Conservation (phyloP, 768 basidiomycete genomes). For the Kwoniella botswanensis region DNA sequence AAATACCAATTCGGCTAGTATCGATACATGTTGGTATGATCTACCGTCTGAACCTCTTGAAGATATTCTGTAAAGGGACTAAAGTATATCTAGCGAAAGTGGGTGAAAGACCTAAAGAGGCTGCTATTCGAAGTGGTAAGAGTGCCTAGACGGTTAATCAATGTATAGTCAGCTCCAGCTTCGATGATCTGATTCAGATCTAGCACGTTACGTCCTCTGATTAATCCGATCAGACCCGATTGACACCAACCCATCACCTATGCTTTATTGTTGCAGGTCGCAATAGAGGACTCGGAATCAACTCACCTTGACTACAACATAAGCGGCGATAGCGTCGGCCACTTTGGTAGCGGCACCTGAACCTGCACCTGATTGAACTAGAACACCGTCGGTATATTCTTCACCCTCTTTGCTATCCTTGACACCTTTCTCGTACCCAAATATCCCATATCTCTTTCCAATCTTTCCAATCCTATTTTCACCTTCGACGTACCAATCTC, state of each 20-base stretch:
- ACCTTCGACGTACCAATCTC: constrained; percentile 77
- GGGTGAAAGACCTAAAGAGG: constrained; percentile 75
- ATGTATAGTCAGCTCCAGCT: background rate
- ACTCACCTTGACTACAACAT: constrained; percentile 75
- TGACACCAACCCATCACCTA: no score
- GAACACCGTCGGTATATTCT: no score
- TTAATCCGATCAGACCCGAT: no score
- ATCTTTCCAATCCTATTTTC: constrained; percentile 72
- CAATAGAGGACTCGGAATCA: no score
- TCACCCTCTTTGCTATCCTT: no score
- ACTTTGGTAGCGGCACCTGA: constrained; percentile 70
- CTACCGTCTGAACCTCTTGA: constrained; percentile 10
- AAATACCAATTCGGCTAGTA: no score
- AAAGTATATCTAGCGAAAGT: constrained; percentile 66
- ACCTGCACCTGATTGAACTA: constrained; percentile 1
- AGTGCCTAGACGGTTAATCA: constrained; percentile 64
- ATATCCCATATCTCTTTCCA: constrained; percentile 76
- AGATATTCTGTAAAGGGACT: constrained; percentile 14
- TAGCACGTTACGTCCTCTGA: no score
- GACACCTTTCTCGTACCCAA: constrained; percentile 65
- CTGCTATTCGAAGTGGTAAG: constrained; percentile 72
- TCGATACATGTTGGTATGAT: no score
- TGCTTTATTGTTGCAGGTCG: no score
- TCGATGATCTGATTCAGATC: no score
- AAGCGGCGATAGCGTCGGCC: constrained; percentile 81